Evolutionary conservation across 345 rosid genomes (phyloP), one percentile per base, ranked within the genome.

Genomic region (Syzygium grande): DNA sequence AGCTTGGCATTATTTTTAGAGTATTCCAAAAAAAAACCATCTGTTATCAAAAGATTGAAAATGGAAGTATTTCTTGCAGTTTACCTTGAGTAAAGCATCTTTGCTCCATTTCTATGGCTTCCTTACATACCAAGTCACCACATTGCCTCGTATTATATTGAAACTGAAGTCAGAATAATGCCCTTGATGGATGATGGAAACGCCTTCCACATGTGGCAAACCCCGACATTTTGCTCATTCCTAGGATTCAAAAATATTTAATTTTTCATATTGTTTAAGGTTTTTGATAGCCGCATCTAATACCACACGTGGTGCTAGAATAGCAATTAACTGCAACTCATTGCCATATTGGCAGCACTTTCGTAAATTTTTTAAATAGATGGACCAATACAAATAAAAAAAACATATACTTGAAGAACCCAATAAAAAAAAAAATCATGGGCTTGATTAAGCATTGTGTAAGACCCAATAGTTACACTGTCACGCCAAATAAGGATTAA

Each of bases 301-400:
- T 22, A 55, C 23, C 27, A 55, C 5, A 21, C 22, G 27, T 22
- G 27, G 59, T 55, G 27, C 59, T 55, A 21, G 0, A 10, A 21
- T 55, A 55, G 27, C 59, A 55, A 55, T 55, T 55, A 55, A 55
- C 59, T 7, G 3, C 9, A 21, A 21, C 59, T 55, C 22, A 55
- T 11, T 55, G 27, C 27, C 27, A 55, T 55, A 55, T 21, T 55
- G 59, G 58, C 25, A 55, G 25, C 25, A 8, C 10, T 55, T 55
- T 55, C 58, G 0, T 55, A 55, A 55, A 3, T 54, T 1, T 54
- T 55, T 21, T n/a, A 1, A 9, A 21, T 55, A 55, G 58, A 55
- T 55, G 25, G 3, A 8, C 0, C 0, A 1, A 56, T 0, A 23
- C n/a, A 56, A 56, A 23, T 56, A 1, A 3, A 22, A n/a, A 9